Evolutionary conservation across 2,329 filamentous ascomycete species (phyloP).

Genomic region (Scytalidium lignicola): DNA sequence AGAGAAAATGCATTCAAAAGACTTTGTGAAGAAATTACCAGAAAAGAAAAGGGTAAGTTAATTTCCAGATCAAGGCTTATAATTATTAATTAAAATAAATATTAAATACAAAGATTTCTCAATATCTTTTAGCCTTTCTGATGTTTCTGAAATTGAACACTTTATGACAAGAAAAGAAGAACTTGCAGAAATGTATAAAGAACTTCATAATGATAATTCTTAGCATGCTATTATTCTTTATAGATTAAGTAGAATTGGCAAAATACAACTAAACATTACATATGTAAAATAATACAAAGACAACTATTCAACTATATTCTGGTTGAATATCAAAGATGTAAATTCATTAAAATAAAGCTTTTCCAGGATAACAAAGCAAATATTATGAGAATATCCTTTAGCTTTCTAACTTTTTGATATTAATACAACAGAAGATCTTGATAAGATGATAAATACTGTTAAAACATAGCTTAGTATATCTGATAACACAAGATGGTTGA

Average conservation of each 20-base stretch:
- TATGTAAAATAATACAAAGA: conserved; percentile 20
- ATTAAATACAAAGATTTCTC: conserved; percentile 21
- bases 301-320: conserved; percentile 1
- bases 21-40: conserved; percentile 29
- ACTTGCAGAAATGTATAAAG: conserved; percentile 25
- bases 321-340: conserved; percentile 1
- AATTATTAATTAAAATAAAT: conserved; percentile 15
- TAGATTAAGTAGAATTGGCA: conserved; percentile 39
- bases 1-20: conserved; percentile 31
- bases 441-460: conserved; percentile 5
- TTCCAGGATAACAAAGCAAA: conserved; percentile 2
- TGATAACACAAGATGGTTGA: conserved; percentile 28
- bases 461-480: conserved; percentile 5
- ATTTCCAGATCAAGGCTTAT: conserved; percentile 16
- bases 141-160: conserved; percentile 21
- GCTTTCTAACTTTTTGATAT: conserved; percentile 1
- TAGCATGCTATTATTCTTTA: conserved; percentile 13
- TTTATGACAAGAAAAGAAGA: conserved; percentile 30
- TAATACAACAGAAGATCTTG: conserved; percentile 1
- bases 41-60: conserved; percentile 8
- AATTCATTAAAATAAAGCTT: conserved; percentile 21
- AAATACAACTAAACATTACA: conserved; percentile 37
- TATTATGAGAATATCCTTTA: conserved; percentile 5
- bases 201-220: conserved; percentile 19
- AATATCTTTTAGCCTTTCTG: conserved; percentile 23